Evolutionary conservation across 192 early-diverging fungal species (phyloP), one percentile per base, ranked within the genome.

Genomic region (Gryganskiella cystojenkinii): DNA sequence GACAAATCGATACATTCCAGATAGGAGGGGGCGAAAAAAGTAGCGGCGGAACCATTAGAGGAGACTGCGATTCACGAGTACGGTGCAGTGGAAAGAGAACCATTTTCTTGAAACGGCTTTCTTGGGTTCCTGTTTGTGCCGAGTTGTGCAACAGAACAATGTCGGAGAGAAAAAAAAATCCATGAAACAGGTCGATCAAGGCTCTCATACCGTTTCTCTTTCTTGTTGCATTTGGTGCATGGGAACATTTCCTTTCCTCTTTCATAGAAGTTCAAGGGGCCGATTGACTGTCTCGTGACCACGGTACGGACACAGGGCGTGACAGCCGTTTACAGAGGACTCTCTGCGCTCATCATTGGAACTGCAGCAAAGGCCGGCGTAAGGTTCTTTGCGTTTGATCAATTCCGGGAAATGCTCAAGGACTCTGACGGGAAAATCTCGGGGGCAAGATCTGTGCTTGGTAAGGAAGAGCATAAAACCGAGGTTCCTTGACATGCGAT

Each of bases 331-430:
- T 98, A 99, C 79, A 84, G 87, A 20, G 95, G 96, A 13, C 87
- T 97, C 4, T 91, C 94, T 50, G 94, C 97, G 3, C 87, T 98
- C 67, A 89, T 95, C 3, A 86, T 95, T 64, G 97, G 97, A 14
- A 98, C 92, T 51, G 94, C 96, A 4, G 89, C 88, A 43, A 98
- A 97, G 70, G 96, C 95, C 0, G 94, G 92, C 14, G 94, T 97
- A 2, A 89, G 95, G 2, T 99, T 99, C 71, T 85, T 96, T n/a
- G 88, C 94, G 17, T 97, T 95, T 83, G 96, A 96, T 59, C 88
- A 91, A 20, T 89, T 95, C 68, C 92, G 92, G 68, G 84, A 84
- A 40, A 61, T 74, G 44, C 83, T 97, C 52, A 86, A 87, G 22
- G 94, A 93, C 60, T 73, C 81, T 7, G 62, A 93, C 8, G 95